Base-by-base conservation (phyloP, 257 asterid genomes). In the Salvia rosmarinus region DNA sequence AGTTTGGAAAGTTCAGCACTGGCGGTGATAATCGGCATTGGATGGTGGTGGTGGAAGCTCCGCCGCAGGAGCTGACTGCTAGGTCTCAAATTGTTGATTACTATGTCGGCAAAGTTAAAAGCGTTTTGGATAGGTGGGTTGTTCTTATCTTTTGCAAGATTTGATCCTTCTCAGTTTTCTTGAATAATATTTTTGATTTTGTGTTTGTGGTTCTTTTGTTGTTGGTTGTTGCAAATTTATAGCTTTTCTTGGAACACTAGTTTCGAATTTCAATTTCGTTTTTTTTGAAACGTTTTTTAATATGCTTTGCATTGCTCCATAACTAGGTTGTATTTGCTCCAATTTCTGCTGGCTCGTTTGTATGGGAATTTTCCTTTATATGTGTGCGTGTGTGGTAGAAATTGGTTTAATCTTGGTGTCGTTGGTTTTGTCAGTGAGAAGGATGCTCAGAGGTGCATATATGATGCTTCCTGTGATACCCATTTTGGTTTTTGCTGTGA, bases 401-500 rank as follows among this genome's bases (percentile, higher is more conserved):
- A 25, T 72, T 19, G 7, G 49, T 50, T 49, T 39, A 56, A 6
- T 54, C 72, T 37, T n/a, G 60, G 49, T 59, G 49, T 4, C 56
- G 63, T 76, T 39, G 55, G 37, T 19, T 75, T 70, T 55, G 21
- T 46, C 86, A 94, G 97, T 78, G 81, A 86, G 84, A 76, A 72
- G 81, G 92, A 85, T 81, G 96, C 99, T 68, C 96, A 91, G 80
- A 86, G 75, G 89, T 82, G 98, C 71, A 86, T 91, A 47, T 91
- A 91, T 81, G 86, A 89, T 83, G 96, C 87, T 79, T 91, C 96
- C 10, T 85, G 79, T 66, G 65, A 78, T 49, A 66, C 82, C 19
- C 78, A 79, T 76, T 85, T 85, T 75, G 97, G 96, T 67, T 94
- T 94, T 80, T 94, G 96, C 86, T 94, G 97, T 70, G 96, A 88